Conservation (phyloP, 1,284 basidiomycete genomes). For the Microbotryum silenes-acaulis region DNA sequence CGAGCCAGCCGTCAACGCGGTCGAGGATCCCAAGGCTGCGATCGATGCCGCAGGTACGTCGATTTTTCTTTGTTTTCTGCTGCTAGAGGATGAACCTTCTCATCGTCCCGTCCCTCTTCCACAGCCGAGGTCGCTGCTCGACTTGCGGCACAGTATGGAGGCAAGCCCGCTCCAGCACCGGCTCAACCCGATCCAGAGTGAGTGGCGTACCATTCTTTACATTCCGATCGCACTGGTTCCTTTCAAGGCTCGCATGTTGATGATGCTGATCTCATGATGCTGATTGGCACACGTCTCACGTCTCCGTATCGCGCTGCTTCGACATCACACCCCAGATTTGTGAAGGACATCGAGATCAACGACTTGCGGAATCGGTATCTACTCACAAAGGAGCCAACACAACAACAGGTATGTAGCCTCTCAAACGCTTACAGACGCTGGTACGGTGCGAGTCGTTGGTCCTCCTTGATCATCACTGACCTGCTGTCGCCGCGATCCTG, state of each 20-base stretch:
- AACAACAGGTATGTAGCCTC: constrained; percentile 62
- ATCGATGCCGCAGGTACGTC: too few relatives aligned
- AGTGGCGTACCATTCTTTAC: neutral
- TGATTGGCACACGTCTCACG: too few relatives aligned
- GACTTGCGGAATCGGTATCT: constrained; percentile 92
- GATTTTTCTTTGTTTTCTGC: too few relatives aligned
- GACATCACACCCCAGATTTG: constrained; percentile 46
- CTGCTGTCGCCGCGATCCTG: neutral
- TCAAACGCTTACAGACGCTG: neutral
- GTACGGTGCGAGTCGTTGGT: neutral
- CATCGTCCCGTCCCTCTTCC: constrained; percentile 7
- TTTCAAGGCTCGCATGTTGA: too few relatives aligned
- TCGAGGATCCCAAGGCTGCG: too few relatives aligned
- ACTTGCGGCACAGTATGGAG: constrained; percentile 70
- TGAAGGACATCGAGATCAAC: constrained; percentile 93
- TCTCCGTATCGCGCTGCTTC: too few relatives aligned
- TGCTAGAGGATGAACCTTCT: too few relatives aligned
- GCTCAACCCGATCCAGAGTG: constrained; percentile 14
- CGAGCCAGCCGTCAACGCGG: too few relatives aligned
- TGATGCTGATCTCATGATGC: too few relatives aligned
- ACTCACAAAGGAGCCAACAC: constrained; percentile 87
- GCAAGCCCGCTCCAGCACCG: constrained; percentile 18
- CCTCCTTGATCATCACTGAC: neutral
- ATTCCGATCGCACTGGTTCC: too few relatives aligned
- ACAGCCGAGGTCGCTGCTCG: constrained; percentile 74